Evolutionary conservation across 75 land plant genomes (phyloP).

Genomic region (Sequoia sempervirens): DNA sequence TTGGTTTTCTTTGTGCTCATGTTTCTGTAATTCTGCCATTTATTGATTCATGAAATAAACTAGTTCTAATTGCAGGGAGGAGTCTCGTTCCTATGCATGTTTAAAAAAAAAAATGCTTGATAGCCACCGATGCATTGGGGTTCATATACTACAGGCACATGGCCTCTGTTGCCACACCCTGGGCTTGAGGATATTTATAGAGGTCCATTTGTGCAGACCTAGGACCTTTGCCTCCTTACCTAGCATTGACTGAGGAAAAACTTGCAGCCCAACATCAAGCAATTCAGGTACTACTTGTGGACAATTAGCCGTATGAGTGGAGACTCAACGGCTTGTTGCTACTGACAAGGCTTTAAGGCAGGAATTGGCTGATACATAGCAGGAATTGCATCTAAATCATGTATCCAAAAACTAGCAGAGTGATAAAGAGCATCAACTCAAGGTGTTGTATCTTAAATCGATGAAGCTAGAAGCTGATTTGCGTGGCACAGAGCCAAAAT

Average conservation of each 20-base stretch:
- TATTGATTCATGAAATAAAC: too few relatives aligned
- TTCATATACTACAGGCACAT: too few relatives aligned
- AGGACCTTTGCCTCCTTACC: slow-evolving; percentile 32
- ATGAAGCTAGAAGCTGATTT: slow-evolving; percentile 38
- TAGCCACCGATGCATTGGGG: too few relatives aligned
- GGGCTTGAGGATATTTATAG: too few relatives aligned
- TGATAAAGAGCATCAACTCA: slow-evolving; percentile 47
- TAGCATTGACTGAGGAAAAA: slow-evolving; percentile 45
- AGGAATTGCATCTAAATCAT: slow-evolving; percentile 39
- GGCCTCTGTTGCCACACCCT: too few relatives aligned
- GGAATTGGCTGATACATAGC: slow-evolving; percentile 59
- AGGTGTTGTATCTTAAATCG: slow-evolving; percentile 37
- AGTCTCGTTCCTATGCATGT: too few relatives aligned
- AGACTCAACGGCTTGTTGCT: slow-evolving; percentile 65
- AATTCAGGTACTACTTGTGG: slow-evolving; percentile 44
- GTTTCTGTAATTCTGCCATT: too few relatives aligned
- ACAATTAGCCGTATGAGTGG: neutral
- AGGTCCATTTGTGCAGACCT: neutral
- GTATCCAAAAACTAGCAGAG: slow-evolving; percentile 20
- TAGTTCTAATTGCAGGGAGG: too few relatives aligned
- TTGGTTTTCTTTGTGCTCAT: too few relatives aligned
- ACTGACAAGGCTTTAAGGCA: slow-evolving; percentile 69
- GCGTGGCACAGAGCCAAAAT: slow-evolving; percentile 23
- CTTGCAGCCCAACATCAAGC: slow-evolving; percentile 46
- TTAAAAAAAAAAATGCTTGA: too few relatives aligned